Base-by-base conservation (phyloP, 140 eudicot genomes). In the Erigeron philadelphicus region DNA sequence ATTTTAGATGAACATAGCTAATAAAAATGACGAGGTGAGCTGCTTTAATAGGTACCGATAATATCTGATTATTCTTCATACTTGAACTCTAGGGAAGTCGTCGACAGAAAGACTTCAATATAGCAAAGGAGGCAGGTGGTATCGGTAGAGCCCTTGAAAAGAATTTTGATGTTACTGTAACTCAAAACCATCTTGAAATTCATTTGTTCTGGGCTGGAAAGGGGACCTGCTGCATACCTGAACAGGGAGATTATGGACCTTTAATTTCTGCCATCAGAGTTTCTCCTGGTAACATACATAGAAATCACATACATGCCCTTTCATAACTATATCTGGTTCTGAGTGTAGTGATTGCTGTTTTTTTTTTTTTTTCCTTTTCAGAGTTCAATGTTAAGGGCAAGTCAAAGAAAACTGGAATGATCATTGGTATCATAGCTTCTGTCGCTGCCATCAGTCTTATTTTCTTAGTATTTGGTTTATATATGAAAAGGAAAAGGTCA, bases 161-260 rank as follows among this genome's bases (percentile, higher is more conserved):
- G 75, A 31, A 71, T 15, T 87, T 72, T 19, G 48, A 61, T 10
- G 90, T 73, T 52, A 71, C 6, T 0, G 97, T 90, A 47, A 74
- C 83, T 16, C 79, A 84, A 23, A 85, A 80, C 73, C 68, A 79
- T 64, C 79, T 90, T 61, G 95, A 90, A 64, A 83, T 87, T 19
- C 97, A 90, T 83, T 79, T 90, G 47, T 90, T 90, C 47, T 90
- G 97, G 97, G 93, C 92, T 73, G 97, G 97, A 53, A 90, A 90
- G 72, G 97, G 97, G 61, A 87, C 95, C 52, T 90, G 97, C 67
- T 90, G 97, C 62, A 83, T 90, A 53, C 97, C 97, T 53, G 18
- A 45, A 50, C 90, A 81, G 46, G 95, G 97, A 48, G 78, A 80
- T 76, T 87, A 90, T 69, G 97, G 97, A 62, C 95, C 93, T 57